These are phyloP conservation scores for Pythium plurisporium DNA, from an alignment of 352 stramenopile genomes.

Conservation along the genomic window DNA sequence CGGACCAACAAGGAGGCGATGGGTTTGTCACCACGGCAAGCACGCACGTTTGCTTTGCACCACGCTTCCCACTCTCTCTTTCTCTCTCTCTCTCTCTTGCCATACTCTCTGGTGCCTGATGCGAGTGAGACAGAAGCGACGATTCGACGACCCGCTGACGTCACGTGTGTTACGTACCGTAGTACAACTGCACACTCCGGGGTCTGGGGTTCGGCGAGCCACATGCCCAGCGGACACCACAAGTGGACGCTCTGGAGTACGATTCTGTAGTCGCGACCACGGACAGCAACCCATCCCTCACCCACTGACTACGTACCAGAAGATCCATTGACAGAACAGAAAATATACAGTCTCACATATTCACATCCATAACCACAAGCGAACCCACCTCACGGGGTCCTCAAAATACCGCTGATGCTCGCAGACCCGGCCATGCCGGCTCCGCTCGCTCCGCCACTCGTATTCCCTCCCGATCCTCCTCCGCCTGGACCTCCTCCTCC, in stretches of 20 bases:
- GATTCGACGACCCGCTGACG: conserved; percentile 3
- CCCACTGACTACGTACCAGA: not conserved
- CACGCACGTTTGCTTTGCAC: not conserved
- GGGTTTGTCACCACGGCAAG: not conserved
- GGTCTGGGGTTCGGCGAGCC: not conserved
- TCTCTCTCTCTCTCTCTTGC: not conserved
- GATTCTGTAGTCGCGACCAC: too few species aligned
- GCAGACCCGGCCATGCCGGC: not conserved
- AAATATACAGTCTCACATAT: too few species aligned
- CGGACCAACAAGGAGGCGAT: conserved; percentile 6
- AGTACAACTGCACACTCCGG: not conserved
- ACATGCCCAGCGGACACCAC: not conserved
- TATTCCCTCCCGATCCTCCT: not conserved
- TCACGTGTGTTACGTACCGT: not conserved
- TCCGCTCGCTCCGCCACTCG: not conserved
- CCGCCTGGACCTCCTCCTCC: not conserved
- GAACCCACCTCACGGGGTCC: conserved; percentile 5
- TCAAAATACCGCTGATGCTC: conserved; percentile 16
- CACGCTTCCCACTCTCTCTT: too few species aligned
- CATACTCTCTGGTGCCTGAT: not conserved
- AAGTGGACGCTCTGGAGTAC: too few species aligned
- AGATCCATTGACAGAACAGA: too few species aligned
- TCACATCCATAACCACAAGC: not conserved
- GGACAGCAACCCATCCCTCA: too few species aligned
- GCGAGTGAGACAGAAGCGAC: not conserved